A percentile compares a stretch with the other conserved stretches of the same genome.
Evolutionary conservation across 2,329 filamentous ascomycete species (phyloP).

Genomic region (Hymenoscyphus fructigenus): DNA sequence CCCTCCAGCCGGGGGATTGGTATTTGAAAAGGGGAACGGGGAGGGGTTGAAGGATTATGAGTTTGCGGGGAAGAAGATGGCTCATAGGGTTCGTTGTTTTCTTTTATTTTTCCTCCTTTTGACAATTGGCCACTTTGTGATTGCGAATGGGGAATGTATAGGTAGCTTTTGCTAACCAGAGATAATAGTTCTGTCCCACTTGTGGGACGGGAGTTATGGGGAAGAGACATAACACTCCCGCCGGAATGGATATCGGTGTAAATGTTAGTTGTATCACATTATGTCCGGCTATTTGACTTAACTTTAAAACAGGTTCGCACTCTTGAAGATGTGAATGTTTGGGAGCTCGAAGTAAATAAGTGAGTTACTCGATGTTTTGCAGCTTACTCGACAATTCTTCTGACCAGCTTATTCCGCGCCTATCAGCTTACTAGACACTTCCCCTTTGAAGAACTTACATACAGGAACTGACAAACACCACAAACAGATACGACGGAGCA

Average conservation of each 20-base stretch:
- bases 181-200: slow-evolving; percentile 50
- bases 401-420: no score
- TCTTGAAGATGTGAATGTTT: slow-evolving; percentile 24
- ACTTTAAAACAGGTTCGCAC: slow-evolving; percentile 16
- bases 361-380: slow-evolving; percentile 7
- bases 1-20: slow-evolving; percentile 37
- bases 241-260: slow-evolving; percentile 38
- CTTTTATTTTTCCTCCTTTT: no score
- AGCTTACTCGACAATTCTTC: neutral
- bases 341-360: slow-evolving; percentile 17
- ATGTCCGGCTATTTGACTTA: neutral
- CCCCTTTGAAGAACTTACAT: neutral
- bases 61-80: slow-evolving; percentile 41
- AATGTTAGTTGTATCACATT: slow-evolving; percentile 41
- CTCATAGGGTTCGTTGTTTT: slow-evolving; percentile 42
- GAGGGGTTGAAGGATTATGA: slow-evolving; percentile 45
- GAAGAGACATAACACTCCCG: slow-evolving; percentile 31
- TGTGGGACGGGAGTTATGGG: slow-evolving; percentile 49
- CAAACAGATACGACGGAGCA: slow-evolving; percentile 21
- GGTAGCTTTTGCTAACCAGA: no score
- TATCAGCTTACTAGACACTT: neutral
- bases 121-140: no score
- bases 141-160: no score
- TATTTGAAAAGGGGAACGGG: slow-evolving; percentile 53
- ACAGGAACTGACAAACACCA: neutral